Percentiles rank a stretch among this genome's conserved stretches.
phyloP scores from a whole-genome alignment of 106 monocot species.

The Agapanthus africanus region DNA sequence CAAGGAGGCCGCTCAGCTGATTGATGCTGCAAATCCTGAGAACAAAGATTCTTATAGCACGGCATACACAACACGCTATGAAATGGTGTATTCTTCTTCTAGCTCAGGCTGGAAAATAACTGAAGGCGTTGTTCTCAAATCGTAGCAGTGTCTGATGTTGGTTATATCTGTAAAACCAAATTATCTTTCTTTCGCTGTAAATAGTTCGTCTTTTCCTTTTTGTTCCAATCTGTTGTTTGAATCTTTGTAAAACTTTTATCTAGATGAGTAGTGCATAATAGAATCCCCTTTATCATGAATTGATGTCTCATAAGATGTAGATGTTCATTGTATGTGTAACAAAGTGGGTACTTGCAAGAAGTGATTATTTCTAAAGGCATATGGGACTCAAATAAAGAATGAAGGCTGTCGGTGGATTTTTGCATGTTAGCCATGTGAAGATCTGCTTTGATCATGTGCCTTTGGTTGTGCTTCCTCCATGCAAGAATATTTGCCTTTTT shows the following conservation, averaged over 20 bases:
- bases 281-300: background rate
- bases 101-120: conserved; percentile 81
- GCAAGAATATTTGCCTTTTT: background rate
- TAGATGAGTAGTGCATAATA: background rate
- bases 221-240: background rate
- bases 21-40: conserved; percentile 32
- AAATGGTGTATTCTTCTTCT: conserved; percentile 31
- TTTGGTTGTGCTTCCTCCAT: background rate
- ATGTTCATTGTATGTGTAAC: conserved; percentile 1
- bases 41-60: conserved; percentile 53
- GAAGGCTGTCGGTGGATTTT: background rate
- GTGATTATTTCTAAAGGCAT: background rate
- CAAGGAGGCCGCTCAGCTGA: conserved; percentile 58
- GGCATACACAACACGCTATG: conserved; percentile 60
- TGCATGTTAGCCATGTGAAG: conserved; percentile 8
- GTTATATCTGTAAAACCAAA: background rate
- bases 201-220: conserved; percentile 8
- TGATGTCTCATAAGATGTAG: background rate
- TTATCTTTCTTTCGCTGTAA: conserved; percentile 3
- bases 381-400: conserved; percentile 7
- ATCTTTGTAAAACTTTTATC: background rate
- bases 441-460: background rate
- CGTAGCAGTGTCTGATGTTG: conserved; percentile 2
- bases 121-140: conserved; percentile 75
- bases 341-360: background rate